These are phyloP conservation scores for Stephanocyclus meneghinianus DNA, from an alignment of 352 stramenopile species.

Conservation along the genomic window DNA sequence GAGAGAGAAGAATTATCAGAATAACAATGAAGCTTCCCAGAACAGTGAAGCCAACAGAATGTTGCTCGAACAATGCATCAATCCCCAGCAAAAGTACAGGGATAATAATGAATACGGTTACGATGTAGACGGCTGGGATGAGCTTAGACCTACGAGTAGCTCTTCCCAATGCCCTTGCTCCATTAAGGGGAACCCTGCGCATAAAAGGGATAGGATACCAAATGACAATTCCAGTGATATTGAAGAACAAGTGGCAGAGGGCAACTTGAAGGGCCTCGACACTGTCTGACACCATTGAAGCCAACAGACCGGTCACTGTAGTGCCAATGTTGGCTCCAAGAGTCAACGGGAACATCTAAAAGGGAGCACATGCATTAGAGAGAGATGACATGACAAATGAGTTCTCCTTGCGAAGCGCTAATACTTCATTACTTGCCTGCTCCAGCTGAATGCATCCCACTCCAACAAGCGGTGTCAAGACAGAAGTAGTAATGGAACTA, in stretches of 20 bases:
- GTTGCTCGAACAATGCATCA: conserved; percentile 58
- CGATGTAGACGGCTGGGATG: conserved; percentile 80
- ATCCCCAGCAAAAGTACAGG: conserved; percentile 69
- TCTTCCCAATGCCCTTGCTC: conserved; percentile 81
- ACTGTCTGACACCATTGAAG: conserved; percentile 86
- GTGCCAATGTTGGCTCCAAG: conserved; percentile 91
- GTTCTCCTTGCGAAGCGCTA: neutral
- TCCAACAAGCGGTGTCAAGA: conserved; percentile 87
- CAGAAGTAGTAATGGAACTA: conserved; percentile 89
- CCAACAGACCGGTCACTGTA: conserved; percentile 86
- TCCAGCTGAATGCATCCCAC: conserved; percentile 87
- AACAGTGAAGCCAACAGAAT: conserved; percentile 56
- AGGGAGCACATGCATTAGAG: no score
- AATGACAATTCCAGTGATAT: conserved; percentile 79
- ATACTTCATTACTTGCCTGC: conserved; percentile 43
- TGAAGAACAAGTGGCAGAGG: conserved; percentile 78
- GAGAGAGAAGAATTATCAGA: conserved; percentile 33
- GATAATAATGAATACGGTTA: conserved; percentile 74
- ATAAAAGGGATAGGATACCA: conserved; percentile 86
- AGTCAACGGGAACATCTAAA: conserved; percentile 88
- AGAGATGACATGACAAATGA: neutral
- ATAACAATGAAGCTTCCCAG: conserved; percentile 62
- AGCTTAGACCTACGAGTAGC: conserved; percentile 62
- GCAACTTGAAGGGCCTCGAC: conserved; percentile 86
- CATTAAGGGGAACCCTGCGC: conserved; percentile 83